Percentiles rank a stretch among this genome's conserved stretches.
phyloP scores from a whole-genome alignment of 805 yeast species.

The Candida parachauliodes region DNA sequence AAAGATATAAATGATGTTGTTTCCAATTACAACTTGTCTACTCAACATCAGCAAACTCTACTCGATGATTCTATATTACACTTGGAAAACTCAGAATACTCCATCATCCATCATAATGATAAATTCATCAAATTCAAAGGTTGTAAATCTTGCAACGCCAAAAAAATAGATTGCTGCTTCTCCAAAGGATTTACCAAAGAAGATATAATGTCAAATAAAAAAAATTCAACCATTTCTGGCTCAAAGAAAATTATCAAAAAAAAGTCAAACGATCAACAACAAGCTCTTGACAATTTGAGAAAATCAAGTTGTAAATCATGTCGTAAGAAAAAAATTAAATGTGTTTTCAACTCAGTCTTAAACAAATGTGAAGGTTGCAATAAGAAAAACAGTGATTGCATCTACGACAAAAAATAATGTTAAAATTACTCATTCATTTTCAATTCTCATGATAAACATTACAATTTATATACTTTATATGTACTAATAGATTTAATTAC shows the following conservation, averaged over 20 bases:
- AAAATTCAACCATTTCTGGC: conserved; percentile 9
- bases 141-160: conserved; percentile 53
- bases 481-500: background rate
- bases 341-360: conserved; percentile 28
- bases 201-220: conserved; percentile 44
- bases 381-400: conserved; percentile 34
- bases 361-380: conserved; percentile 39
- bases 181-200: conserved; percentile 66
- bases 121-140: conserved; percentile 48
- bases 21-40: background rate
- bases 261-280: conserved; percentile 4
- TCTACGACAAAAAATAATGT: conserved; percentile 18
- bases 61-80: background rate
- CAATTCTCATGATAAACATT: background rate
- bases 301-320: conserved; percentile 39
- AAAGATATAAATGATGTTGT: conserved; percentile 7
- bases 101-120: conserved; percentile 10
- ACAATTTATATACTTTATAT: background rate
- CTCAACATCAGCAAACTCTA: conserved; percentile 2
- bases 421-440: background rate
- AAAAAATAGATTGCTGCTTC: conserved; percentile 47
- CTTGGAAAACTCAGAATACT: conserved; percentile 1
- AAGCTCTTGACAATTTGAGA: conserved; percentile 13
- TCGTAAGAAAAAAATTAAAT: conserved; percentile 42
- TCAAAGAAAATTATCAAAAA: conserved; percentile 12